Evolutionary conservation across 495 filamentous ascomycete genomes (phyloP), one percentile per base, ranked within the genome.

Genomic region (Hypoxylon rickii): DNA sequence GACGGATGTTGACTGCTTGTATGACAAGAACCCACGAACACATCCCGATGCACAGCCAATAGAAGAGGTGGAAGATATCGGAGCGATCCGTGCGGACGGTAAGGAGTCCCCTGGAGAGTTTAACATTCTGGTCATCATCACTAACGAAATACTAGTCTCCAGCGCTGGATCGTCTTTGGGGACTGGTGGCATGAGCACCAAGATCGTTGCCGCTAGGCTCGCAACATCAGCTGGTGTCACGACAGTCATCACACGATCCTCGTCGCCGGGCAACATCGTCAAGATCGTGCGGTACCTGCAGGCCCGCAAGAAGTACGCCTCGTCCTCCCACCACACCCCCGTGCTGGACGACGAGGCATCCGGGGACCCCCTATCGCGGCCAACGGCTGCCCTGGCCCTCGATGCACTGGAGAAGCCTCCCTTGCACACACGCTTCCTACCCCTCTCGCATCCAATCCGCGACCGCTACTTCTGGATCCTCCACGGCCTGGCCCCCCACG

Each of bases 131-230:
- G 29, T 17, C 31, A 17, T 36, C n/a, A 43, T 18, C 22, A 16
- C 16, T 47, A 39, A 56, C 41, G 29, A 19, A 20, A 18, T 13
- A 11, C 18, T 37, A 85, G 91, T 96, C 11, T 96, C 91, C 12
- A 87, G 87, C 17, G 88, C 92, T 29, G 94, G 94, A 7, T 96
- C 91, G 3, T 79, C 85, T 11, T 73, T 98, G 10, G 94, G 94
- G 24, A 98, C 95, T n/a, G 94, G 94, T 10, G 94, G 94, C 32
- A 98, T 98, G 94, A 85, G 87, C 43, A 98, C 94, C 41, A 98
- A 98, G 72, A 96, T 98, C 59, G 89, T 96, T 13, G 94, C 94
- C 24, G 94, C 94, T 29, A 86, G 90, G 40, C 86, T 97, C 18
- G 94, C 92, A 41, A 97, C 90, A 29, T 94, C 91, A 44, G 94